phyloP scores from a whole-genome alignment of 108 stramenopile species.

The Phaeodactylum tricornutum region DNA sequence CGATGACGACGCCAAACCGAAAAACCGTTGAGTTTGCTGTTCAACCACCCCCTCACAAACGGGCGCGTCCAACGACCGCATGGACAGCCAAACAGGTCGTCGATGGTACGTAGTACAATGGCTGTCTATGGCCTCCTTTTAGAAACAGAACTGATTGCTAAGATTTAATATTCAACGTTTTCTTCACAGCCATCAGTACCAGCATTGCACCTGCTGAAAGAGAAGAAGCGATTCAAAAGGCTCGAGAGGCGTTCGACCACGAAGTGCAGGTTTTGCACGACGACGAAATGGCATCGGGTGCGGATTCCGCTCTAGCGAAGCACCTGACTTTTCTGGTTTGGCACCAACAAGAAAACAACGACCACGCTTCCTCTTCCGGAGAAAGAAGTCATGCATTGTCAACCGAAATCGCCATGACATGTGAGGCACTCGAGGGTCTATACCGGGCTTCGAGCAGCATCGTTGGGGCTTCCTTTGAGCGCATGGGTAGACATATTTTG shows the following conservation, averaged over 20 bases:
- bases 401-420: slow-evolving; percentile 23
- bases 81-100: slow-evolving; percentile 12
- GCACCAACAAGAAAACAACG: background rate
- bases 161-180: background rate
- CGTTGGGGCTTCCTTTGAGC: slow-evolving; percentile 27
- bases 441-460: slow-evolving; percentile 27
- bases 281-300: slow-evolving; percentile 31
- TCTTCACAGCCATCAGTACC: slow-evolving; percentile 12
- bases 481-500: slow-evolving; percentile 30
- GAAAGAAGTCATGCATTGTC: slow-evolving; percentile 1
- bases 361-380: background rate
- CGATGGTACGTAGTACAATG: slow-evolving; percentile 6
- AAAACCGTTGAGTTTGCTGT: slow-evolving; percentile 4
- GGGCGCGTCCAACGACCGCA: slow-evolving; percentile 1
- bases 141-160: background rate
- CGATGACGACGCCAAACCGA: background rate
- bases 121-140: background rate
- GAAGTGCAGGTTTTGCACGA: slow-evolving; percentile 30
- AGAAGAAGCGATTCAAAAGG: slow-evolving; percentile 21
- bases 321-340: slow-evolving; percentile 31
- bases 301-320: slow-evolving; percentile 37
- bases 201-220: slow-evolving; percentile 23
- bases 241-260: slow-evolving; percentile 31
- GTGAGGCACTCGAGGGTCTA: slow-evolving; percentile 35
- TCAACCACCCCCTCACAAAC: background rate